phyloP scores from a whole-genome alignment of 306 rosid species.

The Begonia peltatifolia region DNA sequence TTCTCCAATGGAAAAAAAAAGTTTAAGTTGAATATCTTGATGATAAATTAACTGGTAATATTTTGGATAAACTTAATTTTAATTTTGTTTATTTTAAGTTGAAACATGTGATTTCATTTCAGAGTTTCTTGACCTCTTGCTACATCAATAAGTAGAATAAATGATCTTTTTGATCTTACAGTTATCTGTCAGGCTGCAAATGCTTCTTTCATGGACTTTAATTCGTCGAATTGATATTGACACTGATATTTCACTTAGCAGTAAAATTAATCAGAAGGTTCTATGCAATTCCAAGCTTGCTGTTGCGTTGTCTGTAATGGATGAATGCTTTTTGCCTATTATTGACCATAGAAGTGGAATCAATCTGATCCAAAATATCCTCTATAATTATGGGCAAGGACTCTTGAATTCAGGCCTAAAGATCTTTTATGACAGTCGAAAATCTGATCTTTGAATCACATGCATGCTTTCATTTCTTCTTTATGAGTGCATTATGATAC shows the following conservation, averaged over 20 bases:
- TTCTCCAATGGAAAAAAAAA: too few relatives aligned
- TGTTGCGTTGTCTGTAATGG: conserved; percentile 71
- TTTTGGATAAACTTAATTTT: too few relatives aligned
- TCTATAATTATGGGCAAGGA: conserved; percentile 72
- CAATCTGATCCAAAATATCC: conserved; percentile 69
- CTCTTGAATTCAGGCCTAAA: not conserved
- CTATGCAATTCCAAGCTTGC: conserved; percentile 77
- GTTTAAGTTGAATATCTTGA: too few relatives aligned
- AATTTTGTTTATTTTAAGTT: too few relatives aligned
- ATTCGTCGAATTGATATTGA: conserved; percentile 47
- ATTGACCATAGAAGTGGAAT: conserved; percentile 82
- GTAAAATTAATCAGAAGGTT: conserved; percentile 20
- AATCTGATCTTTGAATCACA: too few relatives aligned
- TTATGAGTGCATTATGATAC: too few relatives aligned
- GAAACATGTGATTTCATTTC: too few relatives aligned
- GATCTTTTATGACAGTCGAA: too few relatives aligned
- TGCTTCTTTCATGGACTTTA: conserved; percentile 69
- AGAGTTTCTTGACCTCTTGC: too few relatives aligned
- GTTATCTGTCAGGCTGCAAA: conserved; percentile 50
- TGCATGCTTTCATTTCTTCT: too few relatives aligned
- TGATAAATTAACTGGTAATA: too few relatives aligned
- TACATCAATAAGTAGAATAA: too few relatives aligned
- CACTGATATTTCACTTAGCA: conserved; percentile 15
- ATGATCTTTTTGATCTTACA: conserved; percentile 17
- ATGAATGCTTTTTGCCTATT: conserved; percentile 87